These are phyloP conservation scores for Lasiodiplodia gonubiensis DNA, from an alignment of 2,329 filamentous ascomycete species.

Conservation along the genomic window DNA sequence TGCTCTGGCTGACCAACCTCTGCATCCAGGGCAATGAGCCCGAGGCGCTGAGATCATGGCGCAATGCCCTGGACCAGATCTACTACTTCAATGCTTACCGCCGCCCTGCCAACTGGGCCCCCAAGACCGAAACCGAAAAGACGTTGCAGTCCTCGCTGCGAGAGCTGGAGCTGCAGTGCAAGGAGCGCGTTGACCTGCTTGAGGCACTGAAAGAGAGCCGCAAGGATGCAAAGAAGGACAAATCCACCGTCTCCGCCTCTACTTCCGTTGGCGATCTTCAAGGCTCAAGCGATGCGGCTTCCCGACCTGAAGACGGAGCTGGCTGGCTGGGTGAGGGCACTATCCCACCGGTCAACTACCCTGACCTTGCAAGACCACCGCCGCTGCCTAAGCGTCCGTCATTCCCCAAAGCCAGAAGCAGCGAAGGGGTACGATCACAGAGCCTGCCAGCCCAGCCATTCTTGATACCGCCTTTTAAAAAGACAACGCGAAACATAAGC, in stretches of 20 bases:
- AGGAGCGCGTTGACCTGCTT: constrained; percentile 87
- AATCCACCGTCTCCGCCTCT: background rate
- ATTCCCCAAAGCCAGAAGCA: constrained; percentile 54
- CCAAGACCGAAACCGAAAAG: constrained; percentile 81
- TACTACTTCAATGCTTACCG: constrained; percentile 82
- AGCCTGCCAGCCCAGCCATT: constrained; percentile 2
- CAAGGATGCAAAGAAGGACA: constrained; percentile 56
- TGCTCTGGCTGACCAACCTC: constrained; percentile 20
- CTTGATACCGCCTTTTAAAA: constrained; percentile 40
- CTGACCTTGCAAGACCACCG: constrained; percentile 76
- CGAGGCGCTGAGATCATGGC: constrained; percentile 92
- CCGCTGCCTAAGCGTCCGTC: constrained; percentile 61
- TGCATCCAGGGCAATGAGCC: constrained; percentile 77
- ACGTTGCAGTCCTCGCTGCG: constrained; percentile 80
- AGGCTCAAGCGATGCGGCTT: constrained; percentile 13
- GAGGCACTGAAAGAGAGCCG: constrained; percentile 76
- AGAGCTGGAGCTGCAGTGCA: constrained; percentile 87
- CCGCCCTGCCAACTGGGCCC: constrained; percentile 69
- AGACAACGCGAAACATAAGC: constrained; percentile 63
- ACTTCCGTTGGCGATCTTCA: background rate
- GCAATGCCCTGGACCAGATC: constrained; percentile 84
- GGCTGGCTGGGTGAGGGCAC: constrained; percentile 81
- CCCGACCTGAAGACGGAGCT: constrained; percentile 29
- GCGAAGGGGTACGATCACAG: constrained; percentile 33
- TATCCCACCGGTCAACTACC: constrained; percentile 79